Evolutionary conservation across 1,284 basidiomycete species (phyloP).

Genomic region (Blastosporella zonata): DNA sequence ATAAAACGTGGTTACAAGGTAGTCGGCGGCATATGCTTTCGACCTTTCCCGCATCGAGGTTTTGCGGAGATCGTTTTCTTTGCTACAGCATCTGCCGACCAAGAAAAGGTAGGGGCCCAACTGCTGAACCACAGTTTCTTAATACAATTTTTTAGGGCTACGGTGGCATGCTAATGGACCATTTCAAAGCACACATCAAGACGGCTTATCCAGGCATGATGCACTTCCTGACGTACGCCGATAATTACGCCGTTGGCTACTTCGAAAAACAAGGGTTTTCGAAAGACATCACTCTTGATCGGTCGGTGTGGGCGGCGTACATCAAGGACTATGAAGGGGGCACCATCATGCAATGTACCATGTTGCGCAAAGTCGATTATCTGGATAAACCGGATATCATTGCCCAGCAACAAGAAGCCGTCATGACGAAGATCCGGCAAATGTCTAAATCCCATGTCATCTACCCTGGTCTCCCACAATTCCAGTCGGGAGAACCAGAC

Average conservation of each 20-base stretch:
- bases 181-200: constrained; percentile 93
- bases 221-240: constrained; percentile 97
- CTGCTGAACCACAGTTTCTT: neutral
- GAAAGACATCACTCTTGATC: constrained; percentile 91
- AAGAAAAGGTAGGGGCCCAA: constrained; percentile 77
- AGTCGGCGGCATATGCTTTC: constrained; percentile 96
- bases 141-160: constrained; percentile 68
- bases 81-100: constrained; percentile 94
- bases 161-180: constrained; percentile 98
- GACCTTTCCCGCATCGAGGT: constrained; percentile 91
- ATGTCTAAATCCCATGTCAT: constrained; percentile 87
- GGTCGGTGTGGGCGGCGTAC: constrained; percentile 96
- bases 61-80: constrained; percentile 99
- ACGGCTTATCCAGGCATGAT: constrained; percentile 79
- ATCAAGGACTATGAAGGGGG: constrained; percentile 99
- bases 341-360: constrained; percentile 99
- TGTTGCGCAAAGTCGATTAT: constrained; percentile 91
- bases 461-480: constrained; percentile 79
- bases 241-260: constrained; percentile 99
- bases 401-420: constrained; percentile 83
- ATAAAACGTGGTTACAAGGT: constrained; percentile 95
- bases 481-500: constrained; percentile 55
- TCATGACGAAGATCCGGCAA: constrained; percentile 86
- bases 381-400: constrained; percentile 81
- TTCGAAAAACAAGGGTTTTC: constrained; percentile 99